Evolutionary conservation across 1,284 basidiomycete species (phyloP), one percentile per base, ranked within the genome.

Genomic region (Pseudozyma sp.): DNA sequence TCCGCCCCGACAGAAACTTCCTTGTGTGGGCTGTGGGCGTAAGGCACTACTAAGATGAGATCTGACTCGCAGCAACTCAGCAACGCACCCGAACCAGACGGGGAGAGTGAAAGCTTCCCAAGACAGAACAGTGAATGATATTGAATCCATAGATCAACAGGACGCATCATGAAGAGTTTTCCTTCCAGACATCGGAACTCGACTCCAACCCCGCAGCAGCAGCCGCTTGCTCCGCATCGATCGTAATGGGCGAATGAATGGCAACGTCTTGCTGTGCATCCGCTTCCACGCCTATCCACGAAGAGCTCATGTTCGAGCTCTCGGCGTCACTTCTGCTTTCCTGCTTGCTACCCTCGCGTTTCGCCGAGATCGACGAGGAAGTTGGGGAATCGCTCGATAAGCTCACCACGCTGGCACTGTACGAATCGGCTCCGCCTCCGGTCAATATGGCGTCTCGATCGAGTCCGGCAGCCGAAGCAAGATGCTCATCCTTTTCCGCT

Each of bases 241-340:
- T 50, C 5, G 54, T 14, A 1, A 40, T 35, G 16, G 66, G 42
- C 0, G 59, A n/a, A 29, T 48, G 24, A 4, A 44, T 17, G 3
- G 37, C 19, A 14, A 33, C 19, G 14, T 48, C 49, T 17, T 54
- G 40, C 13, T 5, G 24, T 7, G 34, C 39, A 13, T 56, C 50
- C 4, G 33, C 44, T 1, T 74, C 72, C 16, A 75, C 43, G 11
- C 72, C 72, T 49, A 75, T 62, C 72, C 72, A 75, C 3, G 67
- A 70, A 8, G 62, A 66, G n/a, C 71, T 68, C 71, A 74, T 58
- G 8, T 54, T 68, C 5, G 58, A 51, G 24, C 66, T 54, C 11
- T 65, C 61, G 7, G 42, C 62, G 43, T 54, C 45, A 29, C 45
- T 56, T 4, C 5, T 31, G 44, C 17, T 34, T 33, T 13, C 40